Conservation (phyloP, 1,139 yeast species). For the Diutina ranongensis region DNA sequence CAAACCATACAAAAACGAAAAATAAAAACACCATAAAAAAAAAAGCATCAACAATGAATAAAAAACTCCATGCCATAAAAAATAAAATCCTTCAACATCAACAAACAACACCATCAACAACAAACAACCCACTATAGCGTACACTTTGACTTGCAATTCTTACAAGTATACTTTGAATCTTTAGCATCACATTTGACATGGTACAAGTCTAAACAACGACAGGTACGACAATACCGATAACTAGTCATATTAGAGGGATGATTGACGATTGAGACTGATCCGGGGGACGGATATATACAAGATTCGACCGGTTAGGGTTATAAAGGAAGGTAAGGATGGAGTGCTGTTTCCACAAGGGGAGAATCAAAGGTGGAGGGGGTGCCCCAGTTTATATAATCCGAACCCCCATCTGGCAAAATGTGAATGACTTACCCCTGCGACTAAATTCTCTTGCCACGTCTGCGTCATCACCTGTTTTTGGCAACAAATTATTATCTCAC, state of each 20-base stretch:
- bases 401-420: background rate
- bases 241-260: background rate
- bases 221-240: conserved; percentile 4
- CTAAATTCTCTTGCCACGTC: background rate
- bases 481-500: background rate
- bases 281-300: too few species aligned
- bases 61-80: background rate
- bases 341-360: background rate
- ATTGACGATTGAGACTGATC: background rate
- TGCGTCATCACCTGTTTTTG: background rate
- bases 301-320: too few species aligned
- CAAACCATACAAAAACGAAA: background rate
- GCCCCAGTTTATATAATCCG: background rate
- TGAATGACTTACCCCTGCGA: background rate
- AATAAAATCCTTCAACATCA: too few species aligned
- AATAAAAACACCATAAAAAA: background rate
- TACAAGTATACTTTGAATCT: conserved; percentile 3
- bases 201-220: conserved; percentile 4
- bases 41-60: too few species aligned
- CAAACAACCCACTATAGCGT: background rate
- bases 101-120: background rate
- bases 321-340: conserved; percentile 3
- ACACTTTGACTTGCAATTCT: conserved; percentile 5
- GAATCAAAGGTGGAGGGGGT: background rate
- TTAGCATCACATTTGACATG: conserved; percentile 1